Conservation (phyloP, 139 green algal genomes). For the Astrephomene gubernaculifera region DNA sequence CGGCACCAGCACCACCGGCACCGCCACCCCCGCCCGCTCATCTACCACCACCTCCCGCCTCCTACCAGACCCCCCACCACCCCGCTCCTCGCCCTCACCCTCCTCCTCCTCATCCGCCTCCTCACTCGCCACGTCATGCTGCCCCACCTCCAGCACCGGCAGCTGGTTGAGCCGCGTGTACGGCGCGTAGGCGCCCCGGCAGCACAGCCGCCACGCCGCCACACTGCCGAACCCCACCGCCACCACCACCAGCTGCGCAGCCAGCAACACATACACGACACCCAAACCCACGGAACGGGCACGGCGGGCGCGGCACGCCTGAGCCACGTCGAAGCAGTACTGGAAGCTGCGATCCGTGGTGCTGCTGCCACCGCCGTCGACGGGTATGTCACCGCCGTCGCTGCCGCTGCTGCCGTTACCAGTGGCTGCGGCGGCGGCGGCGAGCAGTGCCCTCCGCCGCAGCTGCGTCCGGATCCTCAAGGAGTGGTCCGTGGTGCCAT, state of each 20-base stretch:
- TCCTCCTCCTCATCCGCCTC: conserved; percentile 4
- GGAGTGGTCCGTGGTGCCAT: neutral
- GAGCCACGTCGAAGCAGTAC: conserved; percentile 31
- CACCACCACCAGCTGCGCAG: conserved; percentile 15
- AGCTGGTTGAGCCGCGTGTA: conserved; percentile 28
- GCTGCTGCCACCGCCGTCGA: neutral
- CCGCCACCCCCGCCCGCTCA: neutral
- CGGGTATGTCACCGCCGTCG: neutral
- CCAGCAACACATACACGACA: conserved; percentile 25
- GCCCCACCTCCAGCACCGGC: conserved; percentile 18
- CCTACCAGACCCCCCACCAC: neutral
- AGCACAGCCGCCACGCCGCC: conserved; percentile 33
- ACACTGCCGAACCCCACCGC: conserved; percentile 15
- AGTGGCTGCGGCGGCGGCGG: neutral
- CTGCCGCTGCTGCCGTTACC: neutral
- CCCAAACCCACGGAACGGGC: neutral
- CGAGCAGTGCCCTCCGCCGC: neutral
- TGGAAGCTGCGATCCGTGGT: neutral
- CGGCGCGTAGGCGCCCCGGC: conserved; percentile 7
- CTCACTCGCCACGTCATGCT: conserved; percentile 34
- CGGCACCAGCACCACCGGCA: conserved; percentile 31
- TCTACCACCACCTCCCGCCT: neutral
- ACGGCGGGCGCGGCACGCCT: neutral
- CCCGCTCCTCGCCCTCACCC: neutral
- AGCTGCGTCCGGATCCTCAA: neutral